Conservation (phyloP, 495 filamentous ascomycete species). For the Penicillium longicatenatum region DNA sequence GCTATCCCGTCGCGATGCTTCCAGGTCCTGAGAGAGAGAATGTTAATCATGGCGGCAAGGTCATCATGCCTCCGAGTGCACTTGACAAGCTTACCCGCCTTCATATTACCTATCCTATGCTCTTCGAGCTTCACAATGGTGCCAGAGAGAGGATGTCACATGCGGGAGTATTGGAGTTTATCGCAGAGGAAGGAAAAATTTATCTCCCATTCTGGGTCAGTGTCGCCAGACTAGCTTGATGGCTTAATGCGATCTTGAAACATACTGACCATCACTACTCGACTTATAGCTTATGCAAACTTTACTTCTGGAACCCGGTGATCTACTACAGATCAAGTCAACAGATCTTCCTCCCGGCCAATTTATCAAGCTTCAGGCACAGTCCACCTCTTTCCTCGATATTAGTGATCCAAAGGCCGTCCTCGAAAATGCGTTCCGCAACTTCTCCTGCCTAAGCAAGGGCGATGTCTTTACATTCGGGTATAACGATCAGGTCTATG, state of each 20-base stretch:
- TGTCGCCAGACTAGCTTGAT: constrained; percentile 1
- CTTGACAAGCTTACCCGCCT: constrained; percentile 92
- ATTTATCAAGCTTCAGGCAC: constrained; percentile 94
- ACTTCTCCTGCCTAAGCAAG: constrained; percentile 88
- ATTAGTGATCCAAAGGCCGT: constrained; percentile 98
- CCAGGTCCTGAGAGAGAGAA: constrained; percentile 88
- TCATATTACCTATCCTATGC: constrained; percentile 97
- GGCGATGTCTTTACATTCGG: constrained; percentile 92
- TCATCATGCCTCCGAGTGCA: constrained; percentile 91
- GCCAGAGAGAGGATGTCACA: constrained; percentile 77
- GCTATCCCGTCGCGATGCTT: constrained; percentile 92
- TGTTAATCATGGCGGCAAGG: constrained; percentile 95
- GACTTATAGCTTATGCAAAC: constrained; percentile 84
- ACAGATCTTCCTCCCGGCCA: constrained; percentile 86
- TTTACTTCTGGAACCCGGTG: constrained; percentile 82
- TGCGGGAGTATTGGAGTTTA: constrained; percentile 94
- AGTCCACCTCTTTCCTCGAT: constrained; percentile 87
- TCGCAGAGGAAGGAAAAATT: constrained; percentile 94
- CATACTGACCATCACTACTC: not conserved
- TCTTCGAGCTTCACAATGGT: constrained; percentile 93
- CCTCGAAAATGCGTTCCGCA: constrained; percentile 91
- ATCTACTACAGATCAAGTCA: constrained; percentile 91
- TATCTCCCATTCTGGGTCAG: constrained; percentile 95
- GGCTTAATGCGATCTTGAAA: not conserved
- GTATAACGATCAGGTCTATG: constrained; percentile 92